A percentile compares a stretch with the other conserved stretches of the same genome.
Evolutionary conservation across 495 filamentous ascomycete genomes (phyloP).

Genomic region (Xylaria castorea): DNA sequence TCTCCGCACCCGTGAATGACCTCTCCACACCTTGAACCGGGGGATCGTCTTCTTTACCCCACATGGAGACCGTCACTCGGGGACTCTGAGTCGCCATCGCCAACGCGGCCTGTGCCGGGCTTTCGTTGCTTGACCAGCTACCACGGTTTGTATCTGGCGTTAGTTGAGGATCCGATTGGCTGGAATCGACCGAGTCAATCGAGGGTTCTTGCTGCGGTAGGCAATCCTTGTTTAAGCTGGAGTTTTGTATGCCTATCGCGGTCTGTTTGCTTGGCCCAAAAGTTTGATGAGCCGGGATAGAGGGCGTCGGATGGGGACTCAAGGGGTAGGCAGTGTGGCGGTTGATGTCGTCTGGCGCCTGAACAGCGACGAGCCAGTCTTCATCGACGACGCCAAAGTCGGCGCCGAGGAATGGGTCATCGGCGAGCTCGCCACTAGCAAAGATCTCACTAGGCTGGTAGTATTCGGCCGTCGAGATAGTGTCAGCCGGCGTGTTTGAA

Average conservation of each 20-base stretch:
- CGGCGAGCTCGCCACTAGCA: conserved; percentile 41
- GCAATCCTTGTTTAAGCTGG: conserved; percentile 25
- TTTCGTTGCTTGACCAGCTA: conserved; percentile 56
- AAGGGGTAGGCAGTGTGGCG: conserved; percentile 36
- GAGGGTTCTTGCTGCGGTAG: conserved; percentile 33
- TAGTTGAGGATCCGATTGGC: conserved; percentile 43
- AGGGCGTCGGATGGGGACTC: conserved; percentile 42
- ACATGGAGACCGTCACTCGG: conserved; percentile 57
- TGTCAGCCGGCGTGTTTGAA: conserved; percentile 53
- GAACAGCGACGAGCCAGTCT: conserved; percentile 13
- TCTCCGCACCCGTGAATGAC: conserved; percentile 34
- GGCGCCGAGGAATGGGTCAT: conserved; percentile 51
- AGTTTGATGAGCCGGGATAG: conserved; percentile 34
- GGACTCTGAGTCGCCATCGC: conserved; percentile 54
- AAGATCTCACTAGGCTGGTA: conserved; percentile 51
- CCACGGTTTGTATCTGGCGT: conserved; percentile 58
- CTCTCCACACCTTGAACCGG: conserved; percentile 41
- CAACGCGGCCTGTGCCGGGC: conserved; percentile 43
- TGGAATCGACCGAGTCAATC: conserved; percentile 38
- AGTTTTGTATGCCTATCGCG: conserved; percentile 30
- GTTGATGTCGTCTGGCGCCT: conserved; percentile 39
- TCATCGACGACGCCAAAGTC: conserved; percentile 19
- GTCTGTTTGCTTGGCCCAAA: conserved; percentile 25
- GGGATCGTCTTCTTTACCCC: conserved; percentile 46
- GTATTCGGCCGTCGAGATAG: conserved; percentile 46